Conservation (phyloP, 2,329 filamentous ascomycete genomes). For the Pseudogymnoascus verrucosus region DNA sequence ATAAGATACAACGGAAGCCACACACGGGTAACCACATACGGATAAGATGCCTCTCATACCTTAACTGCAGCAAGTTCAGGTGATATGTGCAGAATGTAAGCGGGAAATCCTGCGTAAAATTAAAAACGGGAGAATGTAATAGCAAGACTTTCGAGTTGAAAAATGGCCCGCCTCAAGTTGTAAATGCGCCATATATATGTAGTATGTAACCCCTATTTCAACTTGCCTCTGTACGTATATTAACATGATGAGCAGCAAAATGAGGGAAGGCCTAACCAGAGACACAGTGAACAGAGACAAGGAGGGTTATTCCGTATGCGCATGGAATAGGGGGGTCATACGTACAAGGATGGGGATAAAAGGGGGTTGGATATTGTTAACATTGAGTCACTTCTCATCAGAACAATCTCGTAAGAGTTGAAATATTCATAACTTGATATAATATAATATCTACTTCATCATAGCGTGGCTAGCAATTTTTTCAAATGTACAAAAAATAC, state of each 20-base stretch:
- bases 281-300: no score
- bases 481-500: neutral
- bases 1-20: neutral
- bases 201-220: neutral
- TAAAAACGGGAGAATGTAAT: neutral
- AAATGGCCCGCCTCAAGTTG: neutral
- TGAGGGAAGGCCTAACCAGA: no score
- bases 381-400: neutral
- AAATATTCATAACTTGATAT: neutral
- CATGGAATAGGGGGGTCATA: neutral
- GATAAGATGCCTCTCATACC: neutral
- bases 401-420: neutral
- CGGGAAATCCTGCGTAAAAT: neutral
- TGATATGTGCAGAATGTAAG: neutral
- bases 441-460: constrained; percentile 1
- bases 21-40: neutral
- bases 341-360: neutral
- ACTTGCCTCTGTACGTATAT: neutral
- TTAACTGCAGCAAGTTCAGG: neutral
- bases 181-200: neutral
- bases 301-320: neutral
- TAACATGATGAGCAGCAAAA: no score
- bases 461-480: neutral
- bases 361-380: neutral
- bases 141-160: neutral